These are phyloP conservation scores for Fusarium buharicum DNA, from an alignment of 2,329 filamentous ascomycete species.

Conservation along the genomic window DNA sequence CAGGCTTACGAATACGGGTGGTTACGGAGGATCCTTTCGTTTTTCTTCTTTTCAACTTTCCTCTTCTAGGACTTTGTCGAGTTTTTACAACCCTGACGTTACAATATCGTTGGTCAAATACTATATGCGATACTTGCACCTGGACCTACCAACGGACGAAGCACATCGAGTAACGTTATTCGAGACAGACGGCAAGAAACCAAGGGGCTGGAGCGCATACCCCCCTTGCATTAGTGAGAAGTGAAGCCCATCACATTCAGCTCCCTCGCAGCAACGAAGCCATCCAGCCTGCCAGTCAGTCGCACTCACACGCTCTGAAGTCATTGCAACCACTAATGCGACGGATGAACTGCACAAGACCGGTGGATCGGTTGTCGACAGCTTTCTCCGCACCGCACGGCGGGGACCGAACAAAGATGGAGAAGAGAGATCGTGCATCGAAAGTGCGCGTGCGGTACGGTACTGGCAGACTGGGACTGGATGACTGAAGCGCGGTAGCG, in stretches of 20 bases:
- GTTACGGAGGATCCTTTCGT: slow-evolving; percentile 22
- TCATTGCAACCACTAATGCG: slow-evolving; percentile 23
- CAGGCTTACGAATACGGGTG: slow-evolving; percentile 33
- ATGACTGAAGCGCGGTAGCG: slow-evolving; percentile 36
- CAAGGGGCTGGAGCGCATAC: slow-evolving; percentile 8
- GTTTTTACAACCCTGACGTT: slow-evolving; percentile 23
- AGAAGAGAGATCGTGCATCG: slow-evolving; percentile 43
- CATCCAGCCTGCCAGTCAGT: slow-evolving; percentile 2
- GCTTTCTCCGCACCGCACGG: slow-evolving; percentile 45
- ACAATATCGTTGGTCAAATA: slow-evolving; percentile 10
- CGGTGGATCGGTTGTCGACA: slow-evolving; percentile 38
- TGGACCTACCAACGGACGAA: background rate
- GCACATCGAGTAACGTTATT: slow-evolving; percentile 12
- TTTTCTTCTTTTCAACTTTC: slow-evolving; percentile 27
- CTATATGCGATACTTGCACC: slow-evolving; percentile 5
- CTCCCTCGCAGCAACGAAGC: slow-evolving; percentile 16
- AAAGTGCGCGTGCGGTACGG: background rate
- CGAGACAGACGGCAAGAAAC: background rate
- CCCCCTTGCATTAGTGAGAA: slow-evolving; percentile 38
- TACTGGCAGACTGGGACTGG: slow-evolving; percentile 29
- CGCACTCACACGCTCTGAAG: background rate
- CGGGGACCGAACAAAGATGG: slow-evolving; percentile 38
- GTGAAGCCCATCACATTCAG: slow-evolving; percentile 10
- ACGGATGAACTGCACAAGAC: slow-evolving; percentile 21
- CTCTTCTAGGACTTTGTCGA: slow-evolving; percentile 14